Base-by-base conservation (phyloP, 768 basidiomycete species). In the Dioszegia hungarica region DNA sequence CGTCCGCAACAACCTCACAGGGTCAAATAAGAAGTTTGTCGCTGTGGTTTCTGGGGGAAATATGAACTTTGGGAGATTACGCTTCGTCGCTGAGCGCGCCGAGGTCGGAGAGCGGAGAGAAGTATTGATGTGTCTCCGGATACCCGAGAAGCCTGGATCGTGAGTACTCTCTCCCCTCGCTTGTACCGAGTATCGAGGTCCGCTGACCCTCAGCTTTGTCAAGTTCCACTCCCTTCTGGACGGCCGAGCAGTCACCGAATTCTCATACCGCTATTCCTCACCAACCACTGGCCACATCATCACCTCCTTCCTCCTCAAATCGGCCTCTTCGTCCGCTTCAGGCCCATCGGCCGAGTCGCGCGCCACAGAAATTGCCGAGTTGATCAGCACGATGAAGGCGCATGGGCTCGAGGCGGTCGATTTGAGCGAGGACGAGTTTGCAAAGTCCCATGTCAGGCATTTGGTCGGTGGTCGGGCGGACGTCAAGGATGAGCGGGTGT, bases 11-110 rank as follows among this genome's bases (percentile, higher is more conserved):
- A 82, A 86, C 49, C 83, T 98, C 31, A 66, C 91, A 49, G 89
- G 89, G 34, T 84, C 88, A 1, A 82, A 87, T 54, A 90, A 90
- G 78, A 85, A 83, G 56, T 95, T 93, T 62, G 93, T 97, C 28
- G 92, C 84, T 5, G 85, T 97, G 50, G 79, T 98, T 61, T 93
- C 90, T 68, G 95, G 95, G 20, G 95, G 94, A 17, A 98, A 99
- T 78, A 95, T 99, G 90, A 98, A 99, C 78, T 99, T 99, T 77
- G 89, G 91, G 70, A 84, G 94, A 39, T 77, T 99, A 43, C 84
- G 95, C 10, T 99, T 98, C 73, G 93, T 99, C n/a, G 89, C 95
- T 19, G 95, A 99, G 75, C 91, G 95, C 55, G 95, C 95, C 2
- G 92, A 97, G 75, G 81, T 98, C 19, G 95, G 95, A 61, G 95